A percentile compares a stretch with the other conserved stretches of the same genome.
Conservation (phyloP, 2,329 filamentous ascomycete species). For the Penicillium concentricum region DNA sequence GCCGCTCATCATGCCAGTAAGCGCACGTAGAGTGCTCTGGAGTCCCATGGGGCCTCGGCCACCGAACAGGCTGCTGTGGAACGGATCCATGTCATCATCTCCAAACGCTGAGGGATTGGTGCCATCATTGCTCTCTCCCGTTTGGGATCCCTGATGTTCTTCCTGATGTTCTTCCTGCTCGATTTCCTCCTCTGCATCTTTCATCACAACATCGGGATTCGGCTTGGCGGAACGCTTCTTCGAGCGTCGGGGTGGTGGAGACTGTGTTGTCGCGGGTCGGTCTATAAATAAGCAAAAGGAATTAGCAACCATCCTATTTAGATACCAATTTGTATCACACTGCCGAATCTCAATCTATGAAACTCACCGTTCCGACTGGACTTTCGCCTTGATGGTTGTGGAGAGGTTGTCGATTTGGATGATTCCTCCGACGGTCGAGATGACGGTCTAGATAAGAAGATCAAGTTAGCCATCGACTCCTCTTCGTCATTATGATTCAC, state of each 20-base stretch:
- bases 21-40: conserved; percentile 76
- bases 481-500: conserved; percentile 14
- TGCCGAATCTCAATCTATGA: conserved; percentile 5
- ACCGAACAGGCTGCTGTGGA: conserved; percentile 64
- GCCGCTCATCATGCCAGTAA: conserved; percentile 90
- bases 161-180: conserved; percentile 40
- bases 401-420: conserved; percentile 53
- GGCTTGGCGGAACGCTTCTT: conserved; percentile 55
- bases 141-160: conserved; percentile 57
- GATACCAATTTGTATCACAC: background rate
- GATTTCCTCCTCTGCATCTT: conserved; percentile 61
- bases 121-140: conserved; percentile 67
- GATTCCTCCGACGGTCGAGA: conserved; percentile 65
- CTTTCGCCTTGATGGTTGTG: conserved; percentile 69
- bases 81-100: conserved; percentile 61
- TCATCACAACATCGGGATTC: conserved; percentile 70
- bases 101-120: conserved; percentile 53
- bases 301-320: background rate
- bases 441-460: conserved; percentile 53
- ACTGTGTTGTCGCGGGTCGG: conserved; percentile 34
- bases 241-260: conserved; percentile 44
- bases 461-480: background rate
- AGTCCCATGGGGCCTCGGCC: conserved; percentile 64
- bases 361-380: conserved; percentile 69
- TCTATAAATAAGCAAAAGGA: conserved; percentile 27